Evolutionary conservation across 371 early-diverging fungal species (phyloP).

Genomic region (Parasitella parasitica): DNA sequence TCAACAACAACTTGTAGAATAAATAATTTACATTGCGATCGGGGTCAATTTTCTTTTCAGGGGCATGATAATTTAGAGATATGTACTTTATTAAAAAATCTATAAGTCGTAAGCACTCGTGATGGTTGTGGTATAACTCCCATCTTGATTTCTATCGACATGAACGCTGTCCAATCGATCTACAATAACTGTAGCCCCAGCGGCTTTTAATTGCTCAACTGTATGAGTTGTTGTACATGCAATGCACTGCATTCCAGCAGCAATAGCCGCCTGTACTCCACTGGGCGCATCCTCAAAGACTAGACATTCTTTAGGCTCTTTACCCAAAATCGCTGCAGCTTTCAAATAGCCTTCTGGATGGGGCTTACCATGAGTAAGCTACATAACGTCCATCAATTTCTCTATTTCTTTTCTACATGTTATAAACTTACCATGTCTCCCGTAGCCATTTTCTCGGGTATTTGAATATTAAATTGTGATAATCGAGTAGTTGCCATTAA

Average conservation of each 20-base stretch:
- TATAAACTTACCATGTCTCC: constrained; percentile 30
- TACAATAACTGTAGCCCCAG: constrained; percentile 58
- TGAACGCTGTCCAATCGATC: constrained; percentile 49
- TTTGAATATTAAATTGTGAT: constrained; percentile 28
- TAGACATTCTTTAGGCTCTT: constrained; percentile 53
- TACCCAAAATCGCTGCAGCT: constrained; percentile 46
- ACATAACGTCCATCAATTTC: neutral
- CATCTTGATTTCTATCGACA: constrained; percentile 24
- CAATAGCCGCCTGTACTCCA: constrained; percentile 57
- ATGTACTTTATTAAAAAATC: too few species aligned
- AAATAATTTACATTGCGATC: too few species aligned
- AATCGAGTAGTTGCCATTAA: constrained; percentile 40
- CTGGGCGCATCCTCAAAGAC: constrained; percentile 78
- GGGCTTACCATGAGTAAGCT: constrained; percentile 61
- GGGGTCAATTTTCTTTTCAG: neutral
- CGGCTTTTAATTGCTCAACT: constrained; percentile 52
- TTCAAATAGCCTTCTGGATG: constrained; percentile 64
- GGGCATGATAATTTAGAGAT: too few species aligned
- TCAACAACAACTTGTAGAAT: too few species aligned
- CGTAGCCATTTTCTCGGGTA: constrained; percentile 37
- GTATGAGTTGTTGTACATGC: constrained; percentile 63
- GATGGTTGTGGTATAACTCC: constrained; percentile 3
- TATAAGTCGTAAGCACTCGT: neutral
- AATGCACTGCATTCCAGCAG: constrained; percentile 58
- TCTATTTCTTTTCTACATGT: neutral